Conservation (phyloP, 805 yeast genomes). For the Suhomyces pyralidae region DNA sequence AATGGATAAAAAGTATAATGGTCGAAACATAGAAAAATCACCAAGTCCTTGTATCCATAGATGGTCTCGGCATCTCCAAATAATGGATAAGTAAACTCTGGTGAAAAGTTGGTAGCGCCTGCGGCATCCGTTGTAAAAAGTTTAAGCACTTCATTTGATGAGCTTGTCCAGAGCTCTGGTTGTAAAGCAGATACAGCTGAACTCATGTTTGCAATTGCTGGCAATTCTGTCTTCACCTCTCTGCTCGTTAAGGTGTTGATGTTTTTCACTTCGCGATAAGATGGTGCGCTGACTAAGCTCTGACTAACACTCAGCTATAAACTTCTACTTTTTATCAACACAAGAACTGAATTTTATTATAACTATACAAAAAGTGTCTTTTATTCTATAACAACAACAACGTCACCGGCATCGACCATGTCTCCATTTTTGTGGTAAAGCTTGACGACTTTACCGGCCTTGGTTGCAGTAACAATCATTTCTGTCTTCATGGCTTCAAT, state of each 20-base stretch:
- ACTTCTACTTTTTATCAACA: background rate
- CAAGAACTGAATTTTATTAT: background rate
- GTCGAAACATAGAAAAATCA: conserved; percentile 68
- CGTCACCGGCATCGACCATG: conserved; percentile 95
- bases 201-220: background rate
- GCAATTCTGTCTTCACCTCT: background rate
- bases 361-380: background rate
- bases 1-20: conserved; percentile 71
- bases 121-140: conserved; percentile 54
- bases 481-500: conserved; percentile 99
- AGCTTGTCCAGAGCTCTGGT: conserved; percentile 73
- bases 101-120: conserved; percentile 61
- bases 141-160: conserved; percentile 66
- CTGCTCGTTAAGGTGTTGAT: background rate
- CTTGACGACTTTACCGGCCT: conserved; percentile 67
- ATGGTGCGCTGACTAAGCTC: background rate
- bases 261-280: background rate
- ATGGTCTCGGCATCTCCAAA: conserved; percentile 89
- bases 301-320: background rate
- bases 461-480: conserved; percentile 79
- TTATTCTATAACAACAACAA: conserved; percentile 75
- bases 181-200: conserved; percentile 27
- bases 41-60: conserved; percentile 74
- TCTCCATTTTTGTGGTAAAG: conserved; percentile 83
- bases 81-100: conserved; percentile 86